Conservation (phyloP, 805 yeast species). For the Saturnispora quitensis region DNA sequence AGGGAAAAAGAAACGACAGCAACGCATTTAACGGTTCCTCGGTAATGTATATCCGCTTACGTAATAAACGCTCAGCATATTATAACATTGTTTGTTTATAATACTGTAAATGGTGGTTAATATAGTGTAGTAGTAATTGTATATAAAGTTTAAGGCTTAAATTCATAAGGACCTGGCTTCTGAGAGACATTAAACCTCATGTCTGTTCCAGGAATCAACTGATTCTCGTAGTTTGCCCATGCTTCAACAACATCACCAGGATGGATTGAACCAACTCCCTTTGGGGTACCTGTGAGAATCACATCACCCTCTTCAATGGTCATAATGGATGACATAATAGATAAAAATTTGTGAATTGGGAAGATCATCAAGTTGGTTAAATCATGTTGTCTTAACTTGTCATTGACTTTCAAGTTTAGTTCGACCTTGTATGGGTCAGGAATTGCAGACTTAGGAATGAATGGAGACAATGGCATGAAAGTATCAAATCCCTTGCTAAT, state of each 20-base stretch:
- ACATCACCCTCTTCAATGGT: constrained; percentile 86
- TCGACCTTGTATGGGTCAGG: constrained; percentile 67
- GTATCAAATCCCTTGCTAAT: constrained; percentile 97
- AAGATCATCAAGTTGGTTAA: constrained; percentile 77
- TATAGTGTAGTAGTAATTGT: neutral
- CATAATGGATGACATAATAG: constrained; percentile 81
- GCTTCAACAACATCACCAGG: constrained; percentile 79
- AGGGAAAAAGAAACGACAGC: too few relatives aligned
- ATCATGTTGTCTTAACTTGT: constrained; percentile 61
- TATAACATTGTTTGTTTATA: too few relatives aligned
- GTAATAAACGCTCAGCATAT: neutral
- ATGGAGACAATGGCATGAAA: constrained; percentile 75
- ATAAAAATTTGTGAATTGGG: constrained; percentile 71
- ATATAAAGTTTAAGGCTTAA: constrained; percentile 16
- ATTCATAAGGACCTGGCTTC: constrained; percentile 54
- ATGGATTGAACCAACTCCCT: constrained; percentile 80
- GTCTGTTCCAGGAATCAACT: constrained; percentile 40
- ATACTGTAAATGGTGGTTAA: neutral
- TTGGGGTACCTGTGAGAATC: constrained; percentile 92
- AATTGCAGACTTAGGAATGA: constrained; percentile 57
- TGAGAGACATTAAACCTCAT: constrained; percentile 43
- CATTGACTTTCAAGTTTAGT: constrained; percentile 61
- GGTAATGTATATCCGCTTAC: neutral
- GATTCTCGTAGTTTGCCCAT: constrained; percentile 46
- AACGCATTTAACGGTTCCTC: neutral